Evolutionary conservation across 1,139 yeast genomes (phyloP), one percentile per base, ranked within the genome.

Genomic region (Pichia sp.): DNA sequence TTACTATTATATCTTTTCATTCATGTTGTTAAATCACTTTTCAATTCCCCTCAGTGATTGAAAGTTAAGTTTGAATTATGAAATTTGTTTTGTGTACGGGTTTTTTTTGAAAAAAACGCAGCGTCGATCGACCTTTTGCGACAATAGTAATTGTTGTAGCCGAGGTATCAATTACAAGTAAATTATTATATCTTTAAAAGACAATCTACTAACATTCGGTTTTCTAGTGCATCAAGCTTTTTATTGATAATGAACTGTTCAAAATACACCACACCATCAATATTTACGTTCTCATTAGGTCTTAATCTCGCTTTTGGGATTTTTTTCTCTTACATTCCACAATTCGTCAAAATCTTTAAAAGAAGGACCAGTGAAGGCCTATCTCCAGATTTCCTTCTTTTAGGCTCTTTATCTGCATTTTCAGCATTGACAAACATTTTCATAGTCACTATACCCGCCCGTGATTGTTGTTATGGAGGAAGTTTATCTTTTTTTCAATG

Each of bases 291-390:
- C 49, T 64, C 70, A 8, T 63, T 84, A 25, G 80, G 85, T 54
- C 57, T 80, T 1, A 55, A 71, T 10, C 75, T 87, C 45, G 81
- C 91, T 0, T 52, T 79, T 2, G 96, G 93, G 5, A 86, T 89
- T 29, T 77, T 83, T 46, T 61, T 76, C n/a, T 85, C 95, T 48
- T 89, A 88, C 64, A 54, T 84, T 3, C 96, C 96, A 0, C 96
- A 89, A 67, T 88, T 85, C 65, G 60, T 73, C 49, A 75, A 86
- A 47, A 83, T 89, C 47, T 68, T 79, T 49, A 62, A 66, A 25
- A 77, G 89, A 50, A 69, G 77, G 52, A 77, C 90, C 9, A 83
- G 93, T 7, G 93, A 87, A 63, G 96, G 96, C 4, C 71, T 89
- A 31, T 84, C 93, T 3, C 87, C 91, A 11, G 75, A 79, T 61